A percentile compares a stretch with the other conserved stretches of the same genome.
These are phyloP conservation scores for Boletus rufocinnamomeus DNA, from an alignment of 768 basidiomycete species.

Conservation along the genomic window DNA sequence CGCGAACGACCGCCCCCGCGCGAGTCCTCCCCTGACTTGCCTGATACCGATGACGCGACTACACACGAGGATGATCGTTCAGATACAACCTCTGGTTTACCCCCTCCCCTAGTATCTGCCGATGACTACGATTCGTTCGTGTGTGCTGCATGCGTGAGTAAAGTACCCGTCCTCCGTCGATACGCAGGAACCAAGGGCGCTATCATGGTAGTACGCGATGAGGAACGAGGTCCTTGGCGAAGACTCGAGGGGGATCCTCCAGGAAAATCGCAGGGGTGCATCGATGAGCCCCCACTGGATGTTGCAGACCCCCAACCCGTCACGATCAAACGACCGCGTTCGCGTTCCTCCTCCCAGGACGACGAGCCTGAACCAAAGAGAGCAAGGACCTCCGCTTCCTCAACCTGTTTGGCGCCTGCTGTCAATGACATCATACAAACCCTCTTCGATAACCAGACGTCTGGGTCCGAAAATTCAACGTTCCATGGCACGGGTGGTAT, in stretches of 20 bases:
- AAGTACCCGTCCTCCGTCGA: constrained; percentile 51
- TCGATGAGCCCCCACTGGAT: constrained; percentile 22
- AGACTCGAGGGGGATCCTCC: constrained; percentile 40
- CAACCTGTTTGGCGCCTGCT: constrained; percentile 58
- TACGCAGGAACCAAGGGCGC: constrained; percentile 70
- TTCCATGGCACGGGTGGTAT: constrained; percentile 66
- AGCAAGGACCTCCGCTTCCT: constrained; percentile 39
- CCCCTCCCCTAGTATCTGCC: constrained; percentile 66
- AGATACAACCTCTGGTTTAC: constrained; percentile 62
- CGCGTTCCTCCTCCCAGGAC: constrained; percentile 23
- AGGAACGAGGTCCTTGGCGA: constrained; percentile 50
- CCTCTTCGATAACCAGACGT: constrained; percentile 37
- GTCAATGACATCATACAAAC: constrained; percentile 46
- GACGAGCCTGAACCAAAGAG: constrained; percentile 46
- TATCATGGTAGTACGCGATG: constrained; percentile 66
- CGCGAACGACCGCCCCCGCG: constrained; percentile 61
- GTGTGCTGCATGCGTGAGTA: constrained; percentile 67
- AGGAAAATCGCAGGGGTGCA: not conserved
- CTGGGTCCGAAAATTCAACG: constrained; percentile 17
- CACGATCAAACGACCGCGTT: constrained; percentile 49
- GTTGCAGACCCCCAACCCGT: constrained; percentile 28
- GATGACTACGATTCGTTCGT: constrained; percentile 75
- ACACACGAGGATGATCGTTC: constrained; percentile 53
- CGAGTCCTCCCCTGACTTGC: constrained; percentile 36
- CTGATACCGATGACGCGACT: not conserved